phyloP scores from a whole-genome alignment of 148 eudicot genomes.

The Limonium bicolor region DNA sequence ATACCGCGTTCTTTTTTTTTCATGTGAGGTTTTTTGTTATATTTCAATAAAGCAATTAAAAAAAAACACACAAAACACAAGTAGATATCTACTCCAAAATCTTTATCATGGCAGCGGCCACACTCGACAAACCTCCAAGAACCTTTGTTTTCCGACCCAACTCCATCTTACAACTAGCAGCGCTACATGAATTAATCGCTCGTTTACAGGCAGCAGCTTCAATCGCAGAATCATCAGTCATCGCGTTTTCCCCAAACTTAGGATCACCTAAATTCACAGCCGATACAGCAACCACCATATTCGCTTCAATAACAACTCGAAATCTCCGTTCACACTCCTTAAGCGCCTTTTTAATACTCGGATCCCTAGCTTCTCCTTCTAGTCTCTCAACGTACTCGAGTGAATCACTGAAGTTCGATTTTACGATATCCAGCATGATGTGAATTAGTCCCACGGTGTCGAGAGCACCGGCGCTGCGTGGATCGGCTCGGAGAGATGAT shows the following conservation, averaged over 20 bases:
- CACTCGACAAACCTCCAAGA: constrained; percentile 19
- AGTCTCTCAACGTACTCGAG: constrained; percentile 7
- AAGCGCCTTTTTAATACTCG: constrained; percentile 7
- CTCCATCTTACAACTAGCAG: constrained; percentile 2
- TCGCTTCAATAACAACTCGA: constrained; percentile 10
- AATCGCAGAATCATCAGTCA: constrained; percentile 27
- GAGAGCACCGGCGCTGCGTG: constrained; percentile 21
- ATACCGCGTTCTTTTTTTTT: too few species aligned
- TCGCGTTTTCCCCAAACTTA: constrained; percentile 31
- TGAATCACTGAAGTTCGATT: constrained; percentile 16
- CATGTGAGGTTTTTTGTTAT: too few species aligned
- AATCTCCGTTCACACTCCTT: constrained; percentile 9
- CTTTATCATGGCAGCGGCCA: constrained; percentile 26
- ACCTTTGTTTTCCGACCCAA: constrained; percentile 9
- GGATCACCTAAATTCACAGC: constrained; percentile 25
- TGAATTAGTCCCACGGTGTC: constrained; percentile 12
- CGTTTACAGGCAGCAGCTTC: constrained; percentile 18
- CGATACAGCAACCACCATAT: constrained; percentile 10
- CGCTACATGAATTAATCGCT: constrained; percentile 5
- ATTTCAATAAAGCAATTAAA: too few species aligned
- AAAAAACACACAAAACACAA: too few species aligned
- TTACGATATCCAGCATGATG: constrained; percentile 25
- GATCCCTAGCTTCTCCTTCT: constrained; percentile 9
- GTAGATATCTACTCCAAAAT: constrained; percentile 17
- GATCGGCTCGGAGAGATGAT: constrained; percentile 20